Evolutionary conservation across 371 early-diverging fungal species (phyloP), one percentile per base, ranked within the genome.

Genomic region (Apophysomyces trapeziformis): DNA sequence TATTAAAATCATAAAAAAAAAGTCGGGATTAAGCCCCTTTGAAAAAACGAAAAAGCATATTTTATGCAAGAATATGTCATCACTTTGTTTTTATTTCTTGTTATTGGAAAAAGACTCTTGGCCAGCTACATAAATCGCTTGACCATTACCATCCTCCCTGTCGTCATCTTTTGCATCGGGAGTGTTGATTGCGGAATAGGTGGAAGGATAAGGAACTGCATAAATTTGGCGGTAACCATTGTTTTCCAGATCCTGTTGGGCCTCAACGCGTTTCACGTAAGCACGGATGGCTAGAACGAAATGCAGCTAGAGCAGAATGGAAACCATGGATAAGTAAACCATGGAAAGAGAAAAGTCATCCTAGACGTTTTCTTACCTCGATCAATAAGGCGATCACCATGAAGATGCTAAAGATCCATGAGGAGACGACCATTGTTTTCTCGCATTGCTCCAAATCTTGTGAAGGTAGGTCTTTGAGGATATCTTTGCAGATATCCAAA

Each of bases 241-340:
- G 7, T 64, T 59, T 18, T 58, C 59, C 36, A 67, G 57, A 6
- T 67, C 63, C 35, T 69, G 38, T 38, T 69, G 60, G 14, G 65
- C 65, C 45, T 69, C 64, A 37, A 76, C 72, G 44, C 50, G 68
- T 7, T 66, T 68, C 21, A 66, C 69, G 56, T 80, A 80, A 37
- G 74, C 54, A 37, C 73, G 78, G 58, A 80, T 76, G 45, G 81
- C 81, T 56, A 80, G 73, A 18, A 78, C 81, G 64, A 73, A 80
- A 41, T 80, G 81, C 65, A 80, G 71, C 73, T 75, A 65, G 32
- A 32, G 2, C 32, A 26, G 2, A 2, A 3, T 2, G 32, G 1
- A 26, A 26, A 3, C 32, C 32, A 26, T 26, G 32, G 32, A 26
- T 26, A 26, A 26, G 32, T 26, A 26, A 26, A 26, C 32, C 32